Evolutionary conservation across 2,329 filamentous ascomycete genomes (phyloP).

Genomic region (Didymosphaeria variabile): DNA sequence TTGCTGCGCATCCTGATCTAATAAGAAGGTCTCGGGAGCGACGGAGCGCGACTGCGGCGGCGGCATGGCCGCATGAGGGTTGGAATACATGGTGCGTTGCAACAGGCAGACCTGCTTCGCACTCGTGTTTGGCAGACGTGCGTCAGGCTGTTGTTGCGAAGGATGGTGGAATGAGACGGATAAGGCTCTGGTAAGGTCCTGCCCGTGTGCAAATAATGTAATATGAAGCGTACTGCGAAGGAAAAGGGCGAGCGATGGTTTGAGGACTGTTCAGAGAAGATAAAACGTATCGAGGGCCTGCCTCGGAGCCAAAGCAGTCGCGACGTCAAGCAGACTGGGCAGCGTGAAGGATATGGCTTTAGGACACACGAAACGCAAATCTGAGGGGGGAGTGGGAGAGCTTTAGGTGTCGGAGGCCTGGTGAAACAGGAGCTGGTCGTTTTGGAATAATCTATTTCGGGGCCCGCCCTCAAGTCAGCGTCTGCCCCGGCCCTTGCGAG

Average conservation of each 20-base stretch:
- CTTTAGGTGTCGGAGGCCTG: conserved; percentile 52
- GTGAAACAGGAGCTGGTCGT: conserved; percentile 53
- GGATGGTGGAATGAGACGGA: conserved; percentile 30
- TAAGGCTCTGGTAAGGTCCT: conserved; percentile 41
- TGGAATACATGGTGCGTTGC: conserved; percentile 59
- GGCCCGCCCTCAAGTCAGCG: conserved; percentile 35
- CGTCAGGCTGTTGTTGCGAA: conserved; percentile 36
- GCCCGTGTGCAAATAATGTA: conserved; percentile 48
- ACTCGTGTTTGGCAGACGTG: conserved; percentile 37
- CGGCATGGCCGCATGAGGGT: conserved; percentile 80
- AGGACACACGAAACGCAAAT: conserved; percentile 50
- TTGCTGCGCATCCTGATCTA: conserved; percentile 96
- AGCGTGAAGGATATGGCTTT: conserved; percentile 44
- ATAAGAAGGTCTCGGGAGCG: conserved; percentile 98
- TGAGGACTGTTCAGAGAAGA: conserved; percentile 49
- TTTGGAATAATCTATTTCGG: conserved; percentile 49
- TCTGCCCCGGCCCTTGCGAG: conserved; percentile 23
- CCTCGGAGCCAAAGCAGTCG: conserved; percentile 47
- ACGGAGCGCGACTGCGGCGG: conserved; percentile 73
- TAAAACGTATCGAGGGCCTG: conserved; percentile 52
- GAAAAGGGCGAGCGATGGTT: conserved; percentile 46
- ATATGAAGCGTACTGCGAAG: conserved; percentile 49
- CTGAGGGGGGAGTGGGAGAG: conserved; percentile 48
- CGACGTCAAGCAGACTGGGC: conserved; percentile 44
- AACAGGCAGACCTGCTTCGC: conserved; percentile 42